Base-by-base conservation (phyloP, 352 stramenopile genomes). In the Pythium phragmitis region DNA sequence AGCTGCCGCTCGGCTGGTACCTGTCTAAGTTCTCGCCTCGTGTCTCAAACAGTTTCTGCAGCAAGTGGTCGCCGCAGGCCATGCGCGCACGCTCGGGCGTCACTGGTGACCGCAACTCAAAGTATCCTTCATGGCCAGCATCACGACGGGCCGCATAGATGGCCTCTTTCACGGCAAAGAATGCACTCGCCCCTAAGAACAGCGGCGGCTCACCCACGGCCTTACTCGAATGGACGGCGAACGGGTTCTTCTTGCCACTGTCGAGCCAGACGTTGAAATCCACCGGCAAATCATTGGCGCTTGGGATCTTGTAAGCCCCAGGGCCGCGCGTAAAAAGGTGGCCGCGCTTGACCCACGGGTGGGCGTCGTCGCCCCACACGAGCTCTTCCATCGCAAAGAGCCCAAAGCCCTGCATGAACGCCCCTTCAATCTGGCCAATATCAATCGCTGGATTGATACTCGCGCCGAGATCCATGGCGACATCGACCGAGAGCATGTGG, bases 401-500 rank as follows among this genome's bases (percentile, higher is more conserved):
- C 8, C 96, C 96, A 76, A 98, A 97, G 50, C 94, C 96, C 67
- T 99, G 96, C 57, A 98, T 90, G 72, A 99, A 99, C 1, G 94
- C 97, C 33, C 97, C 97, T 79, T 99, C 97, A 39, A 99, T 98
- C 76, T 99, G 97, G 16, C 97, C 96, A 70, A 99, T 96, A 68
- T 99, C 96, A 72, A 99, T 98, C 16, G 91, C 83, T 33, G 96
- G 96, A 72, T 99, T 99, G 68, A 99, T 97, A 55, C 88, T 98
- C 11, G 87, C 87, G 28, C 97, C 97, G 21, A 98, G 79, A 63
- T 97, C 91, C 88, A 97, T 96, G 49, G 92, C 53, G 50, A 98
- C 83, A 58, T 97, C 88, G 17, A 89, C 82, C 51, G 79, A 77
- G 30, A 82, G 37, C 73, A 97, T 86, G 49, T 89, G 74, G 63